A percentile compares a stretch with the other conserved stretches of the same genome.
These are phyloP conservation scores for Cucurbita moschata DNA, from an alignment of 306 rosid genomes.

Conservation along the genomic window DNA sequence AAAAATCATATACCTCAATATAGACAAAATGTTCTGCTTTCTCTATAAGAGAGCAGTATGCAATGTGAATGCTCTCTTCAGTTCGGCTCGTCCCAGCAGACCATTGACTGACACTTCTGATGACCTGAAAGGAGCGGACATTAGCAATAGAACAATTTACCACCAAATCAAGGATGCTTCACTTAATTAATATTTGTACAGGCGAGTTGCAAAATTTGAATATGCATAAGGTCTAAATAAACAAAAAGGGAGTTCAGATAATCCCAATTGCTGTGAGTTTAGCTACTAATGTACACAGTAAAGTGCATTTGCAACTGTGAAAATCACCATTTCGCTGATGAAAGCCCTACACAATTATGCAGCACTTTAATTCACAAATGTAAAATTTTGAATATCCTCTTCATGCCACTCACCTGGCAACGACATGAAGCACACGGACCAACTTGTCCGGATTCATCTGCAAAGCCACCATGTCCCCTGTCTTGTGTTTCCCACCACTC, in stretches of 20 bases:
- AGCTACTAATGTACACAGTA: neutral
- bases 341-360: neutral
- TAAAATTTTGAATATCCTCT: neutral
- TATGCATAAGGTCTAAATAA: neutral
- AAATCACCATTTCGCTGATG: neutral
- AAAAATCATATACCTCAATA: constrained; percentile 58
- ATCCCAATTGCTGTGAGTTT: neutral
- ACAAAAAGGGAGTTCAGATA: neutral
- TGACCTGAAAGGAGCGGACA: constrained; percentile 38
- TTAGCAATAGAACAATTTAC: constrained; percentile 3
- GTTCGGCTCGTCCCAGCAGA: constrained; percentile 97
- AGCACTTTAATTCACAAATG: neutral
- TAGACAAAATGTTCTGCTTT: constrained; percentile 88
- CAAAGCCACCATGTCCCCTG: constrained; percentile 55
- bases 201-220: neutral
- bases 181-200: neutral
- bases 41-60: constrained; percentile 88
- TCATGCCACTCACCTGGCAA: constrained; percentile 56
- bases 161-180: neutral
- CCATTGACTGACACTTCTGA: constrained; percentile 98
- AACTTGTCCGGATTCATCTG: constrained; percentile 73
- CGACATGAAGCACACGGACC: constrained; percentile 91
- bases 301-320: neutral
- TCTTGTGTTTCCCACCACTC: constrained; percentile 99
- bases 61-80: constrained; percentile 87